Percentiles rank a stretch among this genome's conserved stretches.
Evolutionary conservation across 192 early-diverging fungal species (phyloP).

Genomic region (Coemansia sp.): DNA sequence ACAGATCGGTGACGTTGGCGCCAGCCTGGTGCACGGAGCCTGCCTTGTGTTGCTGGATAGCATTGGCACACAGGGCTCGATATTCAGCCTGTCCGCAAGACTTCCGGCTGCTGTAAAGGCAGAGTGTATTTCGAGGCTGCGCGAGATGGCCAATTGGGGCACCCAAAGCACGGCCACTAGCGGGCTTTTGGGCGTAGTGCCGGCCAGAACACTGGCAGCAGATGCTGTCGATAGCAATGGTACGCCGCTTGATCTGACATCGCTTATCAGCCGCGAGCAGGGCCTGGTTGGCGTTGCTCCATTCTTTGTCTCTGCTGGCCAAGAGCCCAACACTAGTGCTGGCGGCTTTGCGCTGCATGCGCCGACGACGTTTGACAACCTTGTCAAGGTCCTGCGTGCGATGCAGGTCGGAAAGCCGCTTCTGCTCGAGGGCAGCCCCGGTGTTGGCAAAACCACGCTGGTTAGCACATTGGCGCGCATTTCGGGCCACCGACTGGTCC

Average conservation of each 20-base stretch:
- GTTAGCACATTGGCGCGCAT: conserved; percentile 74
- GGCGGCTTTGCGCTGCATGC: conserved; percentile 79
- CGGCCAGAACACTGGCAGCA: conserved; percentile 6
- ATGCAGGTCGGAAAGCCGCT: conserved; percentile 91
- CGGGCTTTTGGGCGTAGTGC: conserved; percentile 32
- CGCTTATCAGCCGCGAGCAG: conserved; percentile 10
- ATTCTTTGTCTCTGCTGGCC: conserved; percentile 62
- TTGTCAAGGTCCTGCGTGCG: conserved; percentile 79
- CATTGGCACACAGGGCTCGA: conserved; percentile 74
- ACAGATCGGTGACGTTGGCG: conserved; percentile 44
- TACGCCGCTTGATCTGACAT: not conserved
- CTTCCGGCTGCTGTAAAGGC: conserved; percentile 24
- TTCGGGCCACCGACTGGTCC: conserved; percentile 80
- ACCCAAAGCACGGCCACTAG: not conserved
- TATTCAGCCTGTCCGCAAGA: conserved; percentile 6
- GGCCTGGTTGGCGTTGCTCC: conserved; percentile 68
- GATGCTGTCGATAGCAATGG: too few species aligned
- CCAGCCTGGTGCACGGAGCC: conserved; percentile 87
- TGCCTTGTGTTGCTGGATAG: conserved; percentile 88
- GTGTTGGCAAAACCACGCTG: conserved; percentile 94
- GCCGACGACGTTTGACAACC: conserved; percentile 87
- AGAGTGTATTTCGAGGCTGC: conserved; percentile 46
- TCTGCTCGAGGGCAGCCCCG: conserved; percentile 94
- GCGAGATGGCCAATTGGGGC: conserved; percentile 30
- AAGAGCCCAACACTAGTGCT: conserved; percentile 56